Base-by-base conservation (phyloP, 1,284 basidiomycete genomes). In the Anthracocystis panici-leucophaei region DNA sequence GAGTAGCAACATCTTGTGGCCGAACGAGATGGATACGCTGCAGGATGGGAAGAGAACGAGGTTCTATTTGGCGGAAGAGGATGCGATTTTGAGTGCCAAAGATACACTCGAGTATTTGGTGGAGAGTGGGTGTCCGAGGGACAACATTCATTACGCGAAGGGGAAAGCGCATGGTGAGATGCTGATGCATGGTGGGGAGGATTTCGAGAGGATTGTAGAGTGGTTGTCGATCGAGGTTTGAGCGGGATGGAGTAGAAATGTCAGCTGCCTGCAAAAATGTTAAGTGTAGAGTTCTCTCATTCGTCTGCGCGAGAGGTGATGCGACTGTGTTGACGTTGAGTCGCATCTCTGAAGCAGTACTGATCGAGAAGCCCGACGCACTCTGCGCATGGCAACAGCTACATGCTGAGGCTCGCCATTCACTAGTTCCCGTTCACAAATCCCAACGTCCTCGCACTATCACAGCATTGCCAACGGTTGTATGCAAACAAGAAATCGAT, bases 1-100 rank as follows among this genome's bases (percentile, higher is more conserved):
- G 81, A 51, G 64, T 20, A 68, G 66, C 56, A 80, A 79, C 46
- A 75, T 83, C 41, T 60, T 85, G 5, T 81, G 83, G 73, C 78
- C 80, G 4, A 69, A 81, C 54, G 80, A 84, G 54, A 78, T 82
- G 31, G 76, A 70, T 1, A 33, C 57, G 11, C 49, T 81, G 33
- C 27, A 46, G 2, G 68, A 77, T 53, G 59, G 57, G 5, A 75
- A 51, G 40, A 53, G 53, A 23, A 66, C 65, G 11, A 54, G 64
- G 44, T 69, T 83, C 40, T 80, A 74, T 46, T 55, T 83, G 33
- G 79, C 82, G 14, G 76, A 77, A 35, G 42, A 81, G 18, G 82
- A 83, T 46, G 71, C 75, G 38, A 80, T 83, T 44, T 45, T 83
- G 33, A 67, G 65, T 44, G 75, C 77, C 10, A 60, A 53, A 18